These are phyloP conservation scores for Phytophthora meadii DNA, from an alignment of 352 stramenopile species.

Conservation along the genomic window DNA sequence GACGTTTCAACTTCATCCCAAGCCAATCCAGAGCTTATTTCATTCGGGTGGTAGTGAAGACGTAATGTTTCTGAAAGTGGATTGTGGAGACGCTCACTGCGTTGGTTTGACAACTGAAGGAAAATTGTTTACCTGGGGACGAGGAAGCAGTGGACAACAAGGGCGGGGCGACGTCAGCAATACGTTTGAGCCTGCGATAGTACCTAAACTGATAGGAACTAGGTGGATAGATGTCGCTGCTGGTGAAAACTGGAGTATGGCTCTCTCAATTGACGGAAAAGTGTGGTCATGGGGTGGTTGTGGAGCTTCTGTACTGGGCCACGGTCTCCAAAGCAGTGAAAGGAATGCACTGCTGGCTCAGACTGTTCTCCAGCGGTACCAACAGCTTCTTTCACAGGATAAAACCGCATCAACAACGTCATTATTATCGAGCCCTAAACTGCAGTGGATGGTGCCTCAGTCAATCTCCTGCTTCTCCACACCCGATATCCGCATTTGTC, in stretches of 20 bases:
- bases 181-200: constrained; percentile 30
- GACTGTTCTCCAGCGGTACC: constrained; percentile 52
- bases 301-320: constrained; percentile 70
- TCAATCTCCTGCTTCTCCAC: constrained; percentile 51
- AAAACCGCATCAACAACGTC: neutral
- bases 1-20: constrained; percentile 58
- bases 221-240: constrained; percentile 61
- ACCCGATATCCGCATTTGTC: constrained; percentile 41
- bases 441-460: constrained; percentile 58
- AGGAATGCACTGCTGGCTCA: constrained; percentile 41
- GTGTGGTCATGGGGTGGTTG: constrained; percentile 87
- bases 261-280: constrained; percentile 61
- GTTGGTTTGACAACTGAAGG: constrained; percentile 62
- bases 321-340: constrained; percentile 30
- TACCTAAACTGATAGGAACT: constrained; percentile 19
- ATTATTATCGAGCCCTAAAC: neutral
- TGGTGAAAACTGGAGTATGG: constrained; percentile 84
- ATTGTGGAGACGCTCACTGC: constrained; percentile 84
- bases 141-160: constrained; percentile 80
- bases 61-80: constrained; percentile 46
- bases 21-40: constrained; percentile 21
- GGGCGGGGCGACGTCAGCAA: constrained; percentile 63
- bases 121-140: constrained; percentile 78
- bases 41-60: neutral
- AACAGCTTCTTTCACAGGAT: constrained; percentile 35